Conservation (phyloP, 2,329 filamentous ascomycete genomes). For the Plectosphaerella cucumerina region DNA sequence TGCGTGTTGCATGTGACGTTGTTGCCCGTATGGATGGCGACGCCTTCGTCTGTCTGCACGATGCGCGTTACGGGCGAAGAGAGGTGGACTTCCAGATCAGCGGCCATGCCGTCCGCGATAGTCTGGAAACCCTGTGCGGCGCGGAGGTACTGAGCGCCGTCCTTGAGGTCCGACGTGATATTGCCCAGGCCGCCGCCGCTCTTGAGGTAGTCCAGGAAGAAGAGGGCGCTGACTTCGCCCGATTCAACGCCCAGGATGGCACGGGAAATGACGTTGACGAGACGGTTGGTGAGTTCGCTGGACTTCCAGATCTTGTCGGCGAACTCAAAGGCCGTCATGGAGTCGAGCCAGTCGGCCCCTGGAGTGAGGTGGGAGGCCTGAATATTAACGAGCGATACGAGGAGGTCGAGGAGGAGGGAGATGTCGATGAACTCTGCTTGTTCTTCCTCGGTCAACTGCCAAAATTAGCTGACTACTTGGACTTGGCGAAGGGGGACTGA, state of each 20-base stretch:
- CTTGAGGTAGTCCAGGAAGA: constrained; percentile 17
- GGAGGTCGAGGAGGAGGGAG: constrained; percentile 11
- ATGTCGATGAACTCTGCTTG: background rate
- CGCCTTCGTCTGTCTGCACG: background rate
- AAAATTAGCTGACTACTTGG: too few relatives aligned
- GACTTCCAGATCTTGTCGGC: background rate
- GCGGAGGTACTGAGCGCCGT: constrained; percentile 5
- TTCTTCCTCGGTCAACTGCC: background rate
- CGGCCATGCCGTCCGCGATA: background rate
- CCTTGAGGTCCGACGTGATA: constrained; percentile 5
- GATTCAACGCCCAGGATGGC: constrained; percentile 17
- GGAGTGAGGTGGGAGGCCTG: background rate
- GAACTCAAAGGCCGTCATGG: constrained; percentile 3
- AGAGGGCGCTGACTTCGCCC: constrained; percentile 12
- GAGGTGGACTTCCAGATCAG: background rate
- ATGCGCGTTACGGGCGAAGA: background rate
- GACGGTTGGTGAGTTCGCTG: background rate
- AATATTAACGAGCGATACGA: constrained; percentile 15
- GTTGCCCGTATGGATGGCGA: background rate
- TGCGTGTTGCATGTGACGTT: background rate
- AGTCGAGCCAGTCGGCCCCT: background rate
- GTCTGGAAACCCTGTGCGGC: constrained; percentile 1
- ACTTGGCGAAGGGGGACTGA: background rate
- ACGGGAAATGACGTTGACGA: constrained; percentile 18
- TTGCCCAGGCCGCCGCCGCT: constrained; percentile 15